Conservation (phyloP, 129 eudicot genomes). For the Lactuca sativa region DNA sequence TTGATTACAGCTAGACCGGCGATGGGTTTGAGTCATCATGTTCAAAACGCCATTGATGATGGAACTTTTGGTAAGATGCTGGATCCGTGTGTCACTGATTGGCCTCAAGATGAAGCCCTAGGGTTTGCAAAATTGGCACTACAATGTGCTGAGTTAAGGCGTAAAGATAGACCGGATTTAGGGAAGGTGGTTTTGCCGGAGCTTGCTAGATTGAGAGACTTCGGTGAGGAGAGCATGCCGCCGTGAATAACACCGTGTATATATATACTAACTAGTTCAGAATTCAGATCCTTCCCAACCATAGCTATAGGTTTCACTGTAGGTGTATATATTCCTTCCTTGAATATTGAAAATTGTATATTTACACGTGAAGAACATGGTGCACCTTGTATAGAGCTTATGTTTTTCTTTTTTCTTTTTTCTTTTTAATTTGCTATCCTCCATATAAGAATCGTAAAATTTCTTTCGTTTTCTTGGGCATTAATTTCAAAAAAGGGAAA, state of each 20-base stretch:
- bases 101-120: conserved; percentile 69
- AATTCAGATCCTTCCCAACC: not conserved
- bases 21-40: conserved; percentile 60
- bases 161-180: conserved; percentile 77
- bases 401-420: too few species aligned
- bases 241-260: not conserved
- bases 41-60: conserved; percentile 37
- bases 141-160: conserved; percentile 64
- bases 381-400: too few species aligned
- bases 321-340: not conserved
- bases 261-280: not conserved
- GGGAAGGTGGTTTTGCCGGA: conserved; percentile 62
- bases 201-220: conserved; percentile 50
- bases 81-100: conserved; percentile 53
- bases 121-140: conserved; percentile 53
- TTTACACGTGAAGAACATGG: not conserved
- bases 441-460: too few species aligned
- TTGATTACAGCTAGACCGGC: conserved; percentile 58
- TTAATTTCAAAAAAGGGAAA: too few species aligned
- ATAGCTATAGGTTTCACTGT: not conserved
- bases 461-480: too few species aligned
- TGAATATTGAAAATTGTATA: not conserved
- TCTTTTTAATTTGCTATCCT: too few species aligned
- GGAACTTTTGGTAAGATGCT: conserved; percentile 47
- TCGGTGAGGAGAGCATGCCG: conserved; percentile 49